These are phyloP conservation scores for Yamadazyma dendronema DNA, from an alignment of 1,139 yeast genomes.

Conservation along the genomic window DNA sequence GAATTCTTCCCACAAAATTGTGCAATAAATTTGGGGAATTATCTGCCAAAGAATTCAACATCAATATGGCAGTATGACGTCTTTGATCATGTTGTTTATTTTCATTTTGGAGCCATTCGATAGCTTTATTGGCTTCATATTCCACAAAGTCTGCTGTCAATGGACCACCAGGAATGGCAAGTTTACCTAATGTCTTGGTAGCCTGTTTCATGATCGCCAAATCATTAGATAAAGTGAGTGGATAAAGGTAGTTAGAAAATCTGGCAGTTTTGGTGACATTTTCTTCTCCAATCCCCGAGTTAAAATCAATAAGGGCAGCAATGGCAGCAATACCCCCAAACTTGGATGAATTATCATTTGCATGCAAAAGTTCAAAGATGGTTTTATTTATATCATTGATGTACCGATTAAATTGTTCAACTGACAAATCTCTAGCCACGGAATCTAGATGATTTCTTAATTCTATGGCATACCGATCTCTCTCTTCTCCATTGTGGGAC, in stretches of 20 bases:
- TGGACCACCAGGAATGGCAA: conserved; percentile 88
- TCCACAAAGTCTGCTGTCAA: conserved; percentile 91
- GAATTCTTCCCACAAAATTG: conserved; percentile 72
- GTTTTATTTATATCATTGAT: conserved; percentile 85
- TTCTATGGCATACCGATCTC: conserved; percentile 62
- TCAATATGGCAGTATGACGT: conserved; percentile 87
- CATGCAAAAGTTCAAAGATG: conserved; percentile 78
- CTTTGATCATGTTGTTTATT: conserved; percentile 77
- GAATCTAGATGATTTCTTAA: conserved; percentile 65
- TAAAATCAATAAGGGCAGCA: conserved; percentile 80
- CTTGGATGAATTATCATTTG: conserved; percentile 62
- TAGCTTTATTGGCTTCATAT: conserved; percentile 82
- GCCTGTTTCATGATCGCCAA: conserved; percentile 84
- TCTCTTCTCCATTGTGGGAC: conserved; percentile 49
- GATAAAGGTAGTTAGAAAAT: conserved; percentile 81
- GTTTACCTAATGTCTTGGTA: conserved; percentile 78
- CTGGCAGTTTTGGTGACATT: conserved; percentile 88
- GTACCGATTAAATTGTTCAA: conserved; percentile 77
- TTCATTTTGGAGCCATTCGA: conserved; percentile 84
- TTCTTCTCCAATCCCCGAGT: conserved; percentile 64
- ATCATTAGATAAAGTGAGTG: conserved; percentile 79
- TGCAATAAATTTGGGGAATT: conserved; percentile 85
- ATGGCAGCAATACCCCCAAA: conserved; percentile 92
- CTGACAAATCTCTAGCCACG: conserved; percentile 69
- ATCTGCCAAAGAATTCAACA: conserved; percentile 78